phyloP scores from a whole-genome alignment of 2,329 filamentous ascomycete genomes.

The Didymella glomerata region DNA sequence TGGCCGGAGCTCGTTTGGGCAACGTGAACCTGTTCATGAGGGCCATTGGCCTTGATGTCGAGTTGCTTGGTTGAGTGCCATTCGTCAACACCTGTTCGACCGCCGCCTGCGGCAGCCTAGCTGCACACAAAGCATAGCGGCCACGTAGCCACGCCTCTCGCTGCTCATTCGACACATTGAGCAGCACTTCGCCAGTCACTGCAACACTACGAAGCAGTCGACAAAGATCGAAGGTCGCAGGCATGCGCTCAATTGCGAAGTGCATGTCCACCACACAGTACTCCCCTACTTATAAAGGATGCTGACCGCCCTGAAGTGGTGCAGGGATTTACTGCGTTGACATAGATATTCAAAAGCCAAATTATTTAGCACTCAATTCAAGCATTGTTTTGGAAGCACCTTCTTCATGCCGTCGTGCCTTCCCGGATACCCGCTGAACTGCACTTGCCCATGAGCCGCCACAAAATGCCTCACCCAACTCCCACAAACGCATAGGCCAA shows the following conservation, averaged over 20 bases:
- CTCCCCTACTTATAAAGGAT: conserved; percentile 24
- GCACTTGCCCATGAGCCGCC: not conserved
- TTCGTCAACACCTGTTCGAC: not conserved
- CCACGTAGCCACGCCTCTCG: conserved; percentile 4
- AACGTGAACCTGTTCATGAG: conserved; percentile 99
- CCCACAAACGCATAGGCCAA: not conserved
- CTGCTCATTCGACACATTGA: conserved; percentile 3
- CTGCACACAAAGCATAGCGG: not conserved
- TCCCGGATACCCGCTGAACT: not conserved
- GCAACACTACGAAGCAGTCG: conserved; percentile 2
- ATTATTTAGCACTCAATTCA: conserved; percentile 7
- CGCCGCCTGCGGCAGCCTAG: not conserved
- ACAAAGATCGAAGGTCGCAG: conserved; percentile 5
- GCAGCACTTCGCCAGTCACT: conserved; percentile 4
- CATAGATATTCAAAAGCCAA: conserved; percentile 18
- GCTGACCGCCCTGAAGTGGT: conserved; percentile 21
- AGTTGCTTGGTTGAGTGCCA: conserved; percentile 67
- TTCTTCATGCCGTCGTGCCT: not conserved
- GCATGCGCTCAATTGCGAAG: conserved; percentile 9
- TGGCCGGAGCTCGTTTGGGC: conserved; percentile 81
- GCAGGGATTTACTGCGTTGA: conserved; percentile 23
- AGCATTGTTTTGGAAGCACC: conserved; percentile 7
- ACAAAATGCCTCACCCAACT: conserved; percentile 7
- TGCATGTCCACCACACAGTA: conserved; percentile 23
- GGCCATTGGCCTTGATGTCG: conserved; percentile 97